Base-by-base conservation (phyloP, 1,284 basidiomycete genomes). In the Apiotrichum porosum region DNA sequence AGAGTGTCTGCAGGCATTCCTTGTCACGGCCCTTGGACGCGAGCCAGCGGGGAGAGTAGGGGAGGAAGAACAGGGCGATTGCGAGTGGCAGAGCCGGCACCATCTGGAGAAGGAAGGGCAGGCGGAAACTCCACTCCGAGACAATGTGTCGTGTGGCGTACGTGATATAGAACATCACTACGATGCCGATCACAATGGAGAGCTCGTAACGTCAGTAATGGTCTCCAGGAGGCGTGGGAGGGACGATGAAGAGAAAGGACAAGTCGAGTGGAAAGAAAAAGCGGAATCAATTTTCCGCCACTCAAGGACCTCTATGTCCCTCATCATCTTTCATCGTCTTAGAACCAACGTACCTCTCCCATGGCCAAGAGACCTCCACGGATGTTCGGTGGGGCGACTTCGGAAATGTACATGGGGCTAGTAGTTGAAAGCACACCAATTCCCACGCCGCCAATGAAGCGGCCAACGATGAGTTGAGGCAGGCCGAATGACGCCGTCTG, bases 301-400 rank as follows among this genome's bases (percentile, higher is more conserved):
- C n/a, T n/a, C n/a, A n/a, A n/a, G n/a, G n/a, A n/a, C n/a, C n/a
- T n/a, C n/a, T n/a, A n/a, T n/a, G n/a, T n/a, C n/a, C n/a, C n/a
- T n/a, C n/a, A n/a, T n/a, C n/a, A n/a, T n/a, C n/a, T n/a, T n/a
- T n/a, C n/a, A n/a, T n/a, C n/a, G n/a, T n/a, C 18, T 13, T 41
- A 17, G n/a, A n/a, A n/a, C n/a, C n/a, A n/a, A n/a, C n/a, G n/a
- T n/a, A n/a, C n/a, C n/a, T n/a, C n/a, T 55, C 19, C 42, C 28
- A 14, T 36, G 21, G 83, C 83, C 35, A 86, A 84, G 40, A 87
- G 75, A 63, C 81, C 82, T 9, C 85, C 85, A 49, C 85, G 80
- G 12, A 88, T 82, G 17, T 37, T 43, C 3, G 47, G 22, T 17
- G 47, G 47, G 4, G 47, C 28, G 31, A 37, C 38, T 31, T 66